These are phyloP conservation scores for Ceratocystis albifundus DNA, from an alignment of 2,329 filamentous ascomycete genomes.

Conservation along the genomic window DNA sequence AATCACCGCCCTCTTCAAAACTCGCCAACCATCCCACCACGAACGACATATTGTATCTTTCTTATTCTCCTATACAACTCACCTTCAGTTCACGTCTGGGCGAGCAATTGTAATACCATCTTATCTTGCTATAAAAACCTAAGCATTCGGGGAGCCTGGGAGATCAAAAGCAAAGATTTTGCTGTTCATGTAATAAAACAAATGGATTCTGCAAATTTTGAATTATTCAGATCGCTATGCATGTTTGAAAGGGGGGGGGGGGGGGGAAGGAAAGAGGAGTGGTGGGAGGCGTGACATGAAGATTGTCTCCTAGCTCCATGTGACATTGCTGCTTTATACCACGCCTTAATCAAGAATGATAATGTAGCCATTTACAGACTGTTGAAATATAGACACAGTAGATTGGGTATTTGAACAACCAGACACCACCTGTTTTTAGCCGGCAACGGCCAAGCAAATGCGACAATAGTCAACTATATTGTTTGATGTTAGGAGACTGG, in stretches of 20 bases:
- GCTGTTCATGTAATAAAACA: conserved; percentile 18
- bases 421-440: too few species aligned
- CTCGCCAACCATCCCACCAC: not conserved
- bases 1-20: not conserved
- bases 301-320: not conserved
- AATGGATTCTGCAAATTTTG: not conserved
- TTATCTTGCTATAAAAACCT: not conserved
- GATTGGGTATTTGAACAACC: too few species aligned
- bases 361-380: not conserved
- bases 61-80: conserved; percentile 8
- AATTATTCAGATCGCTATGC: not conserved
- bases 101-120: conserved; percentile 6
- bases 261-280: too few species aligned
- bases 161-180: conserved; percentile 8
- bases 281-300: too few species aligned
- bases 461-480: too few species aligned
- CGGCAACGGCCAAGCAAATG: too few species aligned
- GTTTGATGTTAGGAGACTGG: too few species aligned
- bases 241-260: not conserved
- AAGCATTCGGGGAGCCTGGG: not conserved
- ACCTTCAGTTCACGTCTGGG: not conserved
- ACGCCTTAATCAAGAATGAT: not conserved
- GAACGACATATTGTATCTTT: conserved; percentile 6
- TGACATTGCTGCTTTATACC: not conserved
- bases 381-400: not conserved